Conservation (phyloP, 164 flowering plant genomes). For the Hamamelis virginiana region DNA sequence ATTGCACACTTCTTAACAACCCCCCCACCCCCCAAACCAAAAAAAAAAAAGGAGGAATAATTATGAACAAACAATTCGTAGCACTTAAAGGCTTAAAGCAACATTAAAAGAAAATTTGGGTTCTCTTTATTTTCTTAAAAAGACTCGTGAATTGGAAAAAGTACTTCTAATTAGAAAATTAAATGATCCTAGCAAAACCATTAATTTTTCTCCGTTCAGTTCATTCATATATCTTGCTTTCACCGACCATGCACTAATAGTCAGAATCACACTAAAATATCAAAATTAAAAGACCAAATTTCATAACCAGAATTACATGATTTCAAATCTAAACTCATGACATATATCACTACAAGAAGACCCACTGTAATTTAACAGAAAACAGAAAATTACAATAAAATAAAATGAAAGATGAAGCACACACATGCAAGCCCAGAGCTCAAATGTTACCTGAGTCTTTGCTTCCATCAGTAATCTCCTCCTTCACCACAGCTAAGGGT, state of each 20-base stretch:
- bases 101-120: not conserved
- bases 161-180: not conserved
- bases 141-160: not conserved
- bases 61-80: not conserved
- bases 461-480: conserved; percentile 31
- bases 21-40: too few relatives aligned
- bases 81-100: not conserved
- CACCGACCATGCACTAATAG: not conserved
- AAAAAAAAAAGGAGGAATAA: too few relatives aligned
- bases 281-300: not conserved
- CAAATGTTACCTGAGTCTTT: conserved; percentile 30
- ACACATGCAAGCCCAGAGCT: not conserved
- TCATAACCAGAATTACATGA: not conserved
- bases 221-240: not conserved
- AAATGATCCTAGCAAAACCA: not conserved
- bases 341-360: not conserved
- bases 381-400: not conserved
- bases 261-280: not conserved
- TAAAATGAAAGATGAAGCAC: not conserved
- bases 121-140: not conserved
- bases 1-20: not conserved
- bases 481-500: conserved; percentile 30
- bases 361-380: not conserved
- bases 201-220: not conserved
- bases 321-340: not conserved